A percentile compares a stretch with the other conserved stretches of the same genome.
Conservation (phyloP, 2,329 filamentous ascomycete genomes). For the Calonectria crousiana region DNA sequence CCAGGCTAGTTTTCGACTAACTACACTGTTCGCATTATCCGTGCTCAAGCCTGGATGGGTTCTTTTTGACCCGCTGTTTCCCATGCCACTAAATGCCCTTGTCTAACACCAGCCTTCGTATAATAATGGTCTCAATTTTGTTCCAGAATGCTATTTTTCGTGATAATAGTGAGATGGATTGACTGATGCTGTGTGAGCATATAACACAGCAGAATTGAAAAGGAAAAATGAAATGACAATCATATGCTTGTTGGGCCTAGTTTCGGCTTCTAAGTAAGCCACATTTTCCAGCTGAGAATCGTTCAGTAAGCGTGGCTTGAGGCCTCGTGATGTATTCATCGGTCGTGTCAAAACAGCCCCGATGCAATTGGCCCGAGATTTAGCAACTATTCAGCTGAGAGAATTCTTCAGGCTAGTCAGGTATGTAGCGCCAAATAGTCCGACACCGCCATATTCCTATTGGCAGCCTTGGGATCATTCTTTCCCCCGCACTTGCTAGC, state of each 20-base stretch:
- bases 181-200: too few relatives aligned
- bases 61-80: too few relatives aligned
- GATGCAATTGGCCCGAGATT: background rate
- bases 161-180: too few relatives aligned
- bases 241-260: background rate
- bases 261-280: background rate
- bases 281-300: background rate
- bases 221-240: too few relatives aligned
- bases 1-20: background rate
- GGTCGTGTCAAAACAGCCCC: background rate
- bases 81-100: too few relatives aligned
- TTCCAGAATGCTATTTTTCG: too few relatives aligned
- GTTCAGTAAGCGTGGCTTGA: conserved; percentile 4
- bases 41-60: background rate
- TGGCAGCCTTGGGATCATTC: background rate
- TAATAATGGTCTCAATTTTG: too few relatives aligned
- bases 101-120: too few relatives aligned
- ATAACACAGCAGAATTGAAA: too few relatives aligned
- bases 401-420: background rate
- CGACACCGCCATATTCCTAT: background rate
- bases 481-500: background rate
- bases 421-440: background rate
- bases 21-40: background rate
- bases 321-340: background rate
- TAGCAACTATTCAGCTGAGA: background rate